Conservation (phyloP, 2,329 filamentous ascomycete genomes). For the Beauveria australis region DNA sequence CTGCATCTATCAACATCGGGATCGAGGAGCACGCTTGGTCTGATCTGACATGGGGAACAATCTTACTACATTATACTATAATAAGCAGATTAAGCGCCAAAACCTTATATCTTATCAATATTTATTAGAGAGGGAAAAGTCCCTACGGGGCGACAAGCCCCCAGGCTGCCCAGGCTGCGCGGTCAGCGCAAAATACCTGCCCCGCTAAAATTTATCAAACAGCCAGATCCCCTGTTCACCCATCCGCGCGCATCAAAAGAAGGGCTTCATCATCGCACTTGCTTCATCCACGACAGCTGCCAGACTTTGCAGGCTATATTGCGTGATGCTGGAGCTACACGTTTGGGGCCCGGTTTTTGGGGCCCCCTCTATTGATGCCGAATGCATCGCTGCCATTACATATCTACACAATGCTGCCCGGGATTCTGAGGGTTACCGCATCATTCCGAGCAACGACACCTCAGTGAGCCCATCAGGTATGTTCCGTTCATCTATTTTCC, state of each 20-base stretch:
- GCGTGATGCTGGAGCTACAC: conserved; percentile 57
- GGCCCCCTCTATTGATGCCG: conserved; percentile 81
- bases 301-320: neutral
- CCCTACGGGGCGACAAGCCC: no score
- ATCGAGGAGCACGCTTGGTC: no score
- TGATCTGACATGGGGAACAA: no score
- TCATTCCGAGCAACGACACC: conserved; percentile 67
- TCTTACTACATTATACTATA: no score
- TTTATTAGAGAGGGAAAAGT: no score
- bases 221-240: neutral
- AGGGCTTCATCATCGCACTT: neutral
- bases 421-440: conserved; percentile 49
- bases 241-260: neutral
- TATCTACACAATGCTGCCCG: conserved; percentile 61
- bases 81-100: no score
- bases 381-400: conserved; percentile 77
- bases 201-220: conserved; percentile 1
- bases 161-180: no score
- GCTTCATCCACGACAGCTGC: neutral
- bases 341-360: conserved; percentile 86
- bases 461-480: conserved; percentile 62
- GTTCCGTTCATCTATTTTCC: conserved; percentile 22
- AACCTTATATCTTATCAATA: no score
- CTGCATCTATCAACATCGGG: no score
- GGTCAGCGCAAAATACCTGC: neutral